Evolutionary conservation across 192 early-diverging fungal species (phyloP), one percentile per base, ranked within the genome.

Genomic region (Allomyces javanicus): DNA sequence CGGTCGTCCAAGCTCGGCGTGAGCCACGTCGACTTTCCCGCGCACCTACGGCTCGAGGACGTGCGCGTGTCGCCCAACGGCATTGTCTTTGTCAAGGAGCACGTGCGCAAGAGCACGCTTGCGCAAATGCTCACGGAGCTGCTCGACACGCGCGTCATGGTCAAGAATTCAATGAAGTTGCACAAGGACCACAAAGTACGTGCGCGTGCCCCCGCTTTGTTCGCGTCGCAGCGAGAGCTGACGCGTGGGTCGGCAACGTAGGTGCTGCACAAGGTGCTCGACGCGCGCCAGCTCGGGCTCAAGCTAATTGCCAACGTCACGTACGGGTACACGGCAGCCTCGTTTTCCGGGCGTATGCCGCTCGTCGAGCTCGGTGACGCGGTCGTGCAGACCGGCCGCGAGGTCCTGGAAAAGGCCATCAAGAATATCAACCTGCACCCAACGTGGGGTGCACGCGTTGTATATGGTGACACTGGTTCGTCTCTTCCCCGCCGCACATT

Each of bases 231-330:
- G 5, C 9, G 9, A 10, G 21, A 11, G 21, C 5, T 70, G 67
- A 10, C 27, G 12, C 21, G 21, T 10, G 10, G n/a, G n/a, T n/a
- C n/a, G n/a, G n/a, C n/a, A n/a, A 61, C 25, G 24, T 67, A 24
- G 78, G 74, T 70, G 0, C 76, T 91, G 22, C 62, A 80, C 25
- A 79, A 85, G 58, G 81, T 87, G 14, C 71, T 97, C 63, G 86
- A 94, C 62, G 82, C 87, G 3, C 79, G 88, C 26, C 94, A 97
- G 71, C 74, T 97, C 4, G 83, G 84, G 0, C 74, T 97, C 25
- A 97, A 97, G 71, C 81, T 93, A 17, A 78, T 95, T 40, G 90
- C 93, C 25, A 97, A 97, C 67, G 93, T 93, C 17, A 94, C 91
- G 0, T 95, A 93, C 67, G 92, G 91, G 7, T 97, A 91, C 70